Conservation (phyloP, 768 basidiomycete genomes). For the Leccinellum rugosiceps region DNA sequence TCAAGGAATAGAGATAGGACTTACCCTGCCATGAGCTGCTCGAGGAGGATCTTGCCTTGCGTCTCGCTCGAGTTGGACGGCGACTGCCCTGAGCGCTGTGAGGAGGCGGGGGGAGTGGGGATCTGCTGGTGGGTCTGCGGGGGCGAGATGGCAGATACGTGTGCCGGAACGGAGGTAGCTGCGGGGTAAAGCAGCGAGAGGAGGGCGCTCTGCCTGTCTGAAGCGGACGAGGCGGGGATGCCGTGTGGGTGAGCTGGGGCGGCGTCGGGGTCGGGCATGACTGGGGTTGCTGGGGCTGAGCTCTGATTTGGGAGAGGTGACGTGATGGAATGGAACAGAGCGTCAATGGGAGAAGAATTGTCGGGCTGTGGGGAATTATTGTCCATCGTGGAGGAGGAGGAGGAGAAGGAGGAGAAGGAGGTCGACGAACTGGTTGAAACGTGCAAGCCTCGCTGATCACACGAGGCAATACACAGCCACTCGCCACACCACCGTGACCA, state of each 20-base stretch:
- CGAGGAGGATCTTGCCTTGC: conserved; percentile 72
- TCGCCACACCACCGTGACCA: background rate
- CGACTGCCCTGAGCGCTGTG: conserved; percentile 52
- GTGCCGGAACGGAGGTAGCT: conserved; percentile 35
- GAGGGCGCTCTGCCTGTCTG: conserved; percentile 74
- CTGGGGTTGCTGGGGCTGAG: background rate
- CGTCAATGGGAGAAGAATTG: background rate
- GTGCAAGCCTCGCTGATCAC: conserved; percentile 26
- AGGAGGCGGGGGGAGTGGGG: conserved; percentile 66
- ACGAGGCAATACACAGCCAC: conserved; percentile 26
- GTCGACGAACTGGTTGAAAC: background rate
- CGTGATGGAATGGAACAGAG: background rate
- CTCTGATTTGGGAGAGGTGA: background rate
- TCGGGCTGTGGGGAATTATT: background rate
- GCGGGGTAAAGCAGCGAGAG: conserved; percentile 63
- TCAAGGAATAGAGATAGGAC: conserved; percentile 25
- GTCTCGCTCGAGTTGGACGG: conserved; percentile 55
- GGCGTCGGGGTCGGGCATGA: conserved; percentile 31
- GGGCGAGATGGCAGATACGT: conserved; percentile 7
- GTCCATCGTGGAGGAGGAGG: background rate
- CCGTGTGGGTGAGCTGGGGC: conserved; percentile 39
- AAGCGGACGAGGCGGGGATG: conserved; percentile 37
- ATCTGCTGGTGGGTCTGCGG: conserved; percentile 51
- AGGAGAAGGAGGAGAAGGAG: background rate
- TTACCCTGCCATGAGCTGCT: conserved; percentile 81